Evolutionary conservation across 2,329 filamentous ascomycete genomes (phyloP), one percentile per base, ranked within the genome.

Genomic region (Penicillium sp.): DNA sequence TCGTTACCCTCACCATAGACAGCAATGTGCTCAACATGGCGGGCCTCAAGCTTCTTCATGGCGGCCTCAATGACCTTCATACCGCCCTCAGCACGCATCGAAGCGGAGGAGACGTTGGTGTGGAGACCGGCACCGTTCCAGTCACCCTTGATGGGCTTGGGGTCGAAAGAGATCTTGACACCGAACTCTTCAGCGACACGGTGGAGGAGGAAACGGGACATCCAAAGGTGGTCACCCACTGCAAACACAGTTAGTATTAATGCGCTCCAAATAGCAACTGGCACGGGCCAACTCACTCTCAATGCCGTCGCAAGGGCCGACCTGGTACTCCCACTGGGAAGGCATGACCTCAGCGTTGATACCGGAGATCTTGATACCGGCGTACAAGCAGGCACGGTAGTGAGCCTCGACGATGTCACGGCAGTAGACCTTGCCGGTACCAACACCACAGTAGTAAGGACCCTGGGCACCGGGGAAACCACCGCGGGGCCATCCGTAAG

Each of bases 311-410:
- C 88, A 95, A 57, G 91, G 91, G 51, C 91, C 91, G 64, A 96
- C 87, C 71, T 96, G 91, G 83, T 88, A 96, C 73, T 97, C 91
- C 91, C 91, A 97, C 75, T 96, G 91, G 53, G 87, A 89, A 57
- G 89, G 87, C 87, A 96, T 95, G 67, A 98, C 93, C 80, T 98
- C 93, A 59, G 93, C 93, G 74, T 98, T 98, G 77, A 93, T 97
- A 67, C 93, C 93, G 24, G 90, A 95, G 73, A 98, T 97, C 72
- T 90, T 84, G 74, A 98, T 80, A 53, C 86, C 85, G 53, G 91
- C 82, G 71, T 89, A 95, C 72, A 97, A 70, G 79, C 82, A 95
- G 59, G 85, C 84, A 75, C 88, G 88, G 84, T 88, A 90, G 77
- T 95, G 88, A 58, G 87, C 85, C 77, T 97, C 91, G 61, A 98